Percentiles rank a stretch among this genome's conserved stretches.
Evolutionary conservation across 2,329 filamentous ascomycete genomes (phyloP).

Genomic region (Sporothrix protearum): DNA sequence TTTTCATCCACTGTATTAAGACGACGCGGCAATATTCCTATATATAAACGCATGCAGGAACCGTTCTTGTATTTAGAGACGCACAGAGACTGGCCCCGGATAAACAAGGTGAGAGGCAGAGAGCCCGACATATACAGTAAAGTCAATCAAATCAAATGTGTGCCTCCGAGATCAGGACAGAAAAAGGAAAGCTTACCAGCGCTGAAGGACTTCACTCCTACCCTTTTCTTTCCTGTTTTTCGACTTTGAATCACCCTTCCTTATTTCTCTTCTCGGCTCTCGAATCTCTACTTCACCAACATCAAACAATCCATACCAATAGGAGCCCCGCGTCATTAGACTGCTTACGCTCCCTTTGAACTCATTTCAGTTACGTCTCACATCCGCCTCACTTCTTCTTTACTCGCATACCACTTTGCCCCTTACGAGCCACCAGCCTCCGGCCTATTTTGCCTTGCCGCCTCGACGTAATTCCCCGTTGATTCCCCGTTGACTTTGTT

Average conservation of each 20-base stretch:
- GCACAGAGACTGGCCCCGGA: not conserved
- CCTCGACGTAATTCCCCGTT: not conserved
- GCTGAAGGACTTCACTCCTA: too few relatives aligned
- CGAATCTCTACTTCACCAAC: too few relatives aligned
- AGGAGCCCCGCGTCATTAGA: too few relatives aligned
- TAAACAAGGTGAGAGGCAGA: not conserved
- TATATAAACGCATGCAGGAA: not conserved
- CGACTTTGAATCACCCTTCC: not conserved
- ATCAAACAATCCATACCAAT: too few relatives aligned
- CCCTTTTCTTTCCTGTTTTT: not conserved
- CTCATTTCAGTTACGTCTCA: too few relatives aligned
- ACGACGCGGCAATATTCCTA: not conserved
- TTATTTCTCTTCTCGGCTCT: too few relatives aligned
- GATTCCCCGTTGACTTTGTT: not conserved
- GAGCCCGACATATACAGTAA: not conserved
- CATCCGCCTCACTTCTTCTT: not conserved
- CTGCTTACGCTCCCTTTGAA: too few relatives aligned
- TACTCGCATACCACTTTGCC: not conserved
- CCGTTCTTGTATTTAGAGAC: not conserved
- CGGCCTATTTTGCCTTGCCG: conserved; percentile 10
- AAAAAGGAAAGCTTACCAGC: not conserved
- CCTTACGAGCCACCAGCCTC: not conserved
- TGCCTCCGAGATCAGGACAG: not conserved
- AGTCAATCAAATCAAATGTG: not conserved
- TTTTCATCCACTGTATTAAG: not conserved